Evolutionary conservation across 345 rosid species (phyloP).

Genomic region (Cardamine resedifolia): DNA sequence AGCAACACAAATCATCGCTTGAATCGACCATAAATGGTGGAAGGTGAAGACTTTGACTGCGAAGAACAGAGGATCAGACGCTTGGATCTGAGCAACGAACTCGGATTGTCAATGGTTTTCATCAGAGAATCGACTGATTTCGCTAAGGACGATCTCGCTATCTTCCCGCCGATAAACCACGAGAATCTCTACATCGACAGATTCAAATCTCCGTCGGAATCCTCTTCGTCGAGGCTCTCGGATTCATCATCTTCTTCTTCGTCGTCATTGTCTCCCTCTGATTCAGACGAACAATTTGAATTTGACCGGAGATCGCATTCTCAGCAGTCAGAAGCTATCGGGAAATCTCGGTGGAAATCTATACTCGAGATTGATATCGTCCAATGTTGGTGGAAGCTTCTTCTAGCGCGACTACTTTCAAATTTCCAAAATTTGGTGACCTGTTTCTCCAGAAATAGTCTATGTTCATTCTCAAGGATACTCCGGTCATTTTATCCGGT

Average conservation of each 20-base stretch:
- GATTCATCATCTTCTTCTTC: not conserved
- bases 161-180: slow-evolving; percentile 51
- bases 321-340: not conserved
- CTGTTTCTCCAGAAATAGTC: not conserved
- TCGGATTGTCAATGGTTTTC: slow-evolving; percentile 32
- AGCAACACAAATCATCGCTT: not conserved
- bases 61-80: not conserved
- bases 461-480: slow-evolving; percentile 9
- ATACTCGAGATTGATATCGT: not conserved
- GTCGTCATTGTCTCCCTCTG: slow-evolving; percentile 10
- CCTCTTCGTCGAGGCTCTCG: slow-evolving; percentile 10
- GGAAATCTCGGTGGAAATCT: slow-evolving; percentile 3
- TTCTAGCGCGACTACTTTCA: slow-evolving; percentile 24
- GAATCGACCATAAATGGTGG: slow-evolving; percentile 18
- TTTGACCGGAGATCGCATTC: not conserved
- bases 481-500: slow-evolving; percentile 25
- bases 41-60: not conserved
- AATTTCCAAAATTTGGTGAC: slow-evolving; percentile 13
- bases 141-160: slow-evolving; percentile 27
- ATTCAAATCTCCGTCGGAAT: slow-evolving; percentile 3
- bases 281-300: not conserved
- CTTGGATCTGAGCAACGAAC: not conserved
- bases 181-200: slow-evolving; percentile 43
- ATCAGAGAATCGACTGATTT: slow-evolving; percentile 36
- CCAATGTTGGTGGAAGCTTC: slow-evolving; percentile 38